A percentile compares a stretch with the other conserved stretches of the same genome.
Conservation (phyloP, 257 asterid species). For the Eustoma russellianum region DNA sequence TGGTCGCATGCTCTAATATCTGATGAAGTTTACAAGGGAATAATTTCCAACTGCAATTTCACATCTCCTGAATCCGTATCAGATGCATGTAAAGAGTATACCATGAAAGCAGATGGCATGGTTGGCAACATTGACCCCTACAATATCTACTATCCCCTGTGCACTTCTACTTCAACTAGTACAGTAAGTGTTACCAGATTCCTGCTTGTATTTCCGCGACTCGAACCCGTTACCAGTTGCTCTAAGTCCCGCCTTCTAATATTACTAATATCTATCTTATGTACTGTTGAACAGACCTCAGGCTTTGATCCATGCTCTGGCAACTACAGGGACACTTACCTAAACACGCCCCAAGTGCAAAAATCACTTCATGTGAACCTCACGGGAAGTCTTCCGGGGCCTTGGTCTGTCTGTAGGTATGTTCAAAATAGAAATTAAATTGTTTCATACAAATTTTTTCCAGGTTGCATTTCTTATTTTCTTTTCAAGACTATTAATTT, state of each 20-base stretch:
- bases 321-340: constrained; percentile 20
- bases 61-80: constrained; percentile 2
- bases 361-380: constrained; percentile 38
- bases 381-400: constrained; percentile 21
- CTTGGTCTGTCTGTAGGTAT: constrained; percentile 45
- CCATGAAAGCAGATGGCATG: neutral
- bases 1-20: constrained; percentile 28
- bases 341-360: constrained; percentile 37
- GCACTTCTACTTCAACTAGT: too few species aligned
- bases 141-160: too few species aligned
- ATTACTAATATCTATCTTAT: too few species aligned
- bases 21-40: constrained; percentile 13
- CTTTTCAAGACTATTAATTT: neutral
- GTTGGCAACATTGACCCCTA: too few species aligned
- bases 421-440: neutral
- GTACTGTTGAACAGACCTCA: constrained; percentile 13
- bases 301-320: constrained; percentile 43
- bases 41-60: constrained; percentile 19
- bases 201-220: too few species aligned
- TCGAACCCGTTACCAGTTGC: too few species aligned
- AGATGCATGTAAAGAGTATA: constrained; percentile 1
- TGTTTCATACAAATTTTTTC: too few species aligned
- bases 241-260: too few species aligned
- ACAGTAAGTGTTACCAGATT: too few species aligned
- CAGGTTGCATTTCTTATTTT: neutral